These are phyloP conservation scores for Melastoma malabathricum DNA, from an alignment of 345 rosid genomes.

Conservation along the genomic window DNA sequence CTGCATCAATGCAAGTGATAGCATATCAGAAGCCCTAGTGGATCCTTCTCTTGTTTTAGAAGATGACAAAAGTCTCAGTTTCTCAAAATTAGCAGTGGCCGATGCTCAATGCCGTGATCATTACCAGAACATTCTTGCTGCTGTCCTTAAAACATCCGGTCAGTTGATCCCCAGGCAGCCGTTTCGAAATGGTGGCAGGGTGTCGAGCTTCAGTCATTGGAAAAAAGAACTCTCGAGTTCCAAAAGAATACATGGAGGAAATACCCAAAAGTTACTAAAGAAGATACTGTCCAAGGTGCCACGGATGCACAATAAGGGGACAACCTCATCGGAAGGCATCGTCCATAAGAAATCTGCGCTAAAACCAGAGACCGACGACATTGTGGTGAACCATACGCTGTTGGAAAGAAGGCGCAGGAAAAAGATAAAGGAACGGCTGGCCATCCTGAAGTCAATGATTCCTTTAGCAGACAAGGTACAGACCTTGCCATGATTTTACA, in stretches of 20 bases:
- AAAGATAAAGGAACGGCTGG: conserved; percentile 40
- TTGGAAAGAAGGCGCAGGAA: conserved; percentile 40
- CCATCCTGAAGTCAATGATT: conserved; percentile 46
- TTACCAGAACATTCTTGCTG: conserved; percentile 48
- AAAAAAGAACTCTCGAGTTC: conserved; percentile 19
- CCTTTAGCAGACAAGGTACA: conserved; percentile 68
- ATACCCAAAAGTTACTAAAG: conserved; percentile 53
- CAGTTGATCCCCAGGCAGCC: conserved; percentile 38
- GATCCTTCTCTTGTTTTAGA: conserved; percentile 15
- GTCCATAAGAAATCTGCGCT: no score
- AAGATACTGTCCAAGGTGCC: conserved; percentile 68
- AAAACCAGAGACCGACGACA: conserved; percentile 1
- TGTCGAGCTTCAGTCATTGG: conserved; percentile 59
- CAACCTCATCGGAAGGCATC: conserved; percentile 3
- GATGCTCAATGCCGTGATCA: conserved; percentile 9
- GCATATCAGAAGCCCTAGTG: conserved; percentile 50
- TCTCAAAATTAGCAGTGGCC: no score
- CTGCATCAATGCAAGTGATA: conserved; percentile 52
- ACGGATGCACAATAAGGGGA: conserved; percentile 26
- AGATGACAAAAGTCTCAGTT: no score
- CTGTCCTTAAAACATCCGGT: conserved; percentile 49
- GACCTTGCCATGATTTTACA: conserved; percentile 2
- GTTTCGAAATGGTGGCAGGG: conserved; percentile 26
- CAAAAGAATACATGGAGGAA: conserved; percentile 11
- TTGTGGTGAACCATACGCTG: conserved; percentile 12